Base-by-base conservation (phyloP, 345 rosid genomes). In the Eucalyptus pumila region DNA sequence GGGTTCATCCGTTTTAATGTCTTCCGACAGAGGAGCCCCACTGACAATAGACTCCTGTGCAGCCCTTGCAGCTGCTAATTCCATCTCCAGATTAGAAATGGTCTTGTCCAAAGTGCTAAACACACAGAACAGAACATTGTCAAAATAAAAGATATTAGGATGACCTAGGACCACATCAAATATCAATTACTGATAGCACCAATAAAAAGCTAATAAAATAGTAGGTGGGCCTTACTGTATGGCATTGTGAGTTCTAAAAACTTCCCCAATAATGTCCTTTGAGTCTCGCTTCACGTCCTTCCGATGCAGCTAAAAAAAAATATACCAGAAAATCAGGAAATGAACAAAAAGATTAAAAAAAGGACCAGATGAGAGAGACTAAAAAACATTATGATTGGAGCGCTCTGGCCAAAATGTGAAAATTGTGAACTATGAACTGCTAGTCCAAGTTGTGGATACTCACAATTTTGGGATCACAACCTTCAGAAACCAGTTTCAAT, bases 11-110 rank as follows among this genome's bases (percentile, higher is more conserved):
- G 62, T 90, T 90, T 90, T 94, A 40, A 90, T 88, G 92, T 96
- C 94, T 87, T 93, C 94, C 9, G 99, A 94, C 50, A 92, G 65
- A 87, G 99, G 98, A 93, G 98, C 94, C 69, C 96, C 98, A 32
- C 91, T 92, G 49, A 92, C 89, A 87, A 96, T 91, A 86, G 97
- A 92, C 89, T 96, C 98, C 52, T 97, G 99, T 34, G 94, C 95
- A 56, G 98, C 95, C 91, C 94, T 95, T 86, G 99, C 98, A 85
- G 99, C 98, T 72, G 98, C 99, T 90, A 96, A 91, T 93, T 97
- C 99, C 99, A 96, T 97, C 96, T 97, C 99, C 90, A 97, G 93
- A 92, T 92, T 97, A 14, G 99, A 97, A 87, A 97, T 95, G 16
- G 99, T 96, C 93, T 96, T 97, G 91, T 96, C 99, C 94, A 97